These are phyloP conservation scores for Stachybotrys chartarum DNA, from an alignment of 2,329 filamentous ascomycete genomes.

Conservation along the genomic window DNA sequence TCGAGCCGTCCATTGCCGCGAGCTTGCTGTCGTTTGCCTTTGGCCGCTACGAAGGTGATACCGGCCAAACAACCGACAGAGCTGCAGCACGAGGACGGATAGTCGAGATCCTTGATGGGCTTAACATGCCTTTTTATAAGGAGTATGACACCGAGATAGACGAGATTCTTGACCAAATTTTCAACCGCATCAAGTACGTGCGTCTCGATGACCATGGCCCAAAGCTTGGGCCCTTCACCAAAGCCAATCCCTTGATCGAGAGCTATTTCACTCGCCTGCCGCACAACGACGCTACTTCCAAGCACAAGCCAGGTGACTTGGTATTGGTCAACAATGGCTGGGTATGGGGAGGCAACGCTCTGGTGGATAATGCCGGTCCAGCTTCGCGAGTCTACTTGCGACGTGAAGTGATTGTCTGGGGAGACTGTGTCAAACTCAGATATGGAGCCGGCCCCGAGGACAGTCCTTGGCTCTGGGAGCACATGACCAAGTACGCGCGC, in stretches of 20 bases:
- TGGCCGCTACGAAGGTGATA: slow-evolving; percentile 56
- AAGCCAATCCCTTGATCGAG: slow-evolving; percentile 78
- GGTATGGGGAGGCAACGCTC: slow-evolving; percentile 96
- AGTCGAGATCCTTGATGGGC: slow-evolving; percentile 63
- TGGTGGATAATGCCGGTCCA: slow-evolving; percentile 88
- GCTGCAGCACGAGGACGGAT: slow-evolving; percentile 46
- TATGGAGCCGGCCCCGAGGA: slow-evolving; percentile 77
- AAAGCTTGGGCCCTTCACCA: slow-evolving; percentile 71
- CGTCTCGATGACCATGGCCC: slow-evolving; percentile 90
- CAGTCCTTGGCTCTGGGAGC: slow-evolving; percentile 90
- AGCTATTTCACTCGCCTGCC: slow-evolving; percentile 91
- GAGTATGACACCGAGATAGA: slow-evolving; percentile 83
- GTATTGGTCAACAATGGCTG: slow-evolving; percentile 93
- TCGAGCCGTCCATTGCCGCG: slow-evolving; percentile 65
- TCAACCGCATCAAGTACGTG: slow-evolving; percentile 91
- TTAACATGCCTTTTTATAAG: slow-evolving; percentile 83
- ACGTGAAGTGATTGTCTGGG: slow-evolving; percentile 95
- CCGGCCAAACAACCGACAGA: slow-evolving; percentile 36
- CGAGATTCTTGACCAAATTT: slow-evolving; percentile 83
- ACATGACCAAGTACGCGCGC: slow-evolving; percentile 88
- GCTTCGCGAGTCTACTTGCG: slow-evolving; percentile 89
- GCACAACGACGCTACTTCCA: slow-evolving; percentile 66
- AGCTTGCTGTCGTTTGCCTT: slow-evolving; percentile 33
- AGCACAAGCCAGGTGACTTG: slow-evolving; percentile 68
- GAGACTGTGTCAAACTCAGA: slow-evolving; percentile 93